Percentiles rank a stretch among this genome's conserved stretches.
phyloP scores from a whole-genome alignment of 169 alveolate species.

The Cytauxzoon felis region DNA sequence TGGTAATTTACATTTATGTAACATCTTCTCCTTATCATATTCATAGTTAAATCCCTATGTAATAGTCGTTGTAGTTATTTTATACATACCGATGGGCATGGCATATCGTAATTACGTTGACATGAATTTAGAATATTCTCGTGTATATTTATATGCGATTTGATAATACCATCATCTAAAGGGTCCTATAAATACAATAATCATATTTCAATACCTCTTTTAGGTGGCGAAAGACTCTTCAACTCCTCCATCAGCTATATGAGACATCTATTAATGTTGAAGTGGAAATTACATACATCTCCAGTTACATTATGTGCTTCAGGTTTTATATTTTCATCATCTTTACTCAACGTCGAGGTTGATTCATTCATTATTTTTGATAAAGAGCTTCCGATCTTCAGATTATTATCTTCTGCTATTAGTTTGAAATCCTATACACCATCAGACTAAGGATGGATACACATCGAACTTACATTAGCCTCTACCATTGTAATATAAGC shows the following conservation, averaged over 20 bases:
- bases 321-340: not conserved
- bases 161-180: conserved; percentile 5
- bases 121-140: conserved; percentile 63
- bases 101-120: conserved; percentile 68
- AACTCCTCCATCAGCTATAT: conserved; percentile 15
- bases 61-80: not conserved
- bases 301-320: not conserved
- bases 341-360: conserved; percentile 3
- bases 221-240: not conserved
- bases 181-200: not conserved
- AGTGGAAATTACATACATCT: conserved; percentile 2
- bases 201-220: not conserved
- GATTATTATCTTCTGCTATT: conserved; percentile 12
- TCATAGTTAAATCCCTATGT: conserved; percentile 39
- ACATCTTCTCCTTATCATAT: conserved; percentile 10
- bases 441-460: no score
- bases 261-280: not conserved
- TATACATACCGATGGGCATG: conserved; percentile 70
- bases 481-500: no score
- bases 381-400: conserved; percentile 9
- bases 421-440: no score
- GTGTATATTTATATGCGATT: conserved; percentile 27
- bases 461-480: no score
- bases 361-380: conserved; percentile 1
- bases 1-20: conserved; percentile 28